phyloP scores from a whole-genome alignment of 805 yeast genomes.

The Sugiyamaella valdiviana region DNA sequence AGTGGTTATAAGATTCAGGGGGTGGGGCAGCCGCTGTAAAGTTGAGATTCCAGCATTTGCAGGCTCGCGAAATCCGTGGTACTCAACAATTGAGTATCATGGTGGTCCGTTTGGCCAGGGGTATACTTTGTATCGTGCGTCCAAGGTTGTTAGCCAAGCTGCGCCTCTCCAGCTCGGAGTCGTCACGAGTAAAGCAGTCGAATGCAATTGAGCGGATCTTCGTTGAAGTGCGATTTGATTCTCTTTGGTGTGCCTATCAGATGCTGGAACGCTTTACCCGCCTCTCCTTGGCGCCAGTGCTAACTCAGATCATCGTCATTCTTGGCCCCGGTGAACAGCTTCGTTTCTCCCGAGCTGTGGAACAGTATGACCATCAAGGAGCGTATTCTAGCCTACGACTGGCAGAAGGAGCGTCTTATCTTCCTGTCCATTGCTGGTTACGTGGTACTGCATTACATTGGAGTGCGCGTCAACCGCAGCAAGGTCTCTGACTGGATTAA shows the following conservation, averaged over 20 bases:
- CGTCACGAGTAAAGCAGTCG: too few relatives aligned
- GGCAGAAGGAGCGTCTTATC: slow-evolving; percentile 67
- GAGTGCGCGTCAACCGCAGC: slow-evolving; percentile 51
- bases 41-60: too few relatives aligned
- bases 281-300: not conserved
- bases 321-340: not conserved
- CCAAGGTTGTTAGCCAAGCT: too few relatives aligned
- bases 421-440: slow-evolving; percentile 46
- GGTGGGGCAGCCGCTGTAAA: not conserved
- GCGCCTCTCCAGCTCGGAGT: too few relatives aligned
- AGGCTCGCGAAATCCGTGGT: too few relatives aligned
- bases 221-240: too few relatives aligned
- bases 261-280: not conserved
- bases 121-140: too few relatives aligned
- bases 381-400: slow-evolving; percentile 58
- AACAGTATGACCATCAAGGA: slow-evolving; percentile 50
- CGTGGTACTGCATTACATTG: slow-evolving; percentile 48
- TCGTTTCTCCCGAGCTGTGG: slow-evolving; percentile 40
- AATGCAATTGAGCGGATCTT: too few relatives aligned
- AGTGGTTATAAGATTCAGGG: not conserved
- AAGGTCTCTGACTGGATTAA: slow-evolving; percentile 50
- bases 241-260: too few relatives aligned
- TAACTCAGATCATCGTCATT: not conserved
- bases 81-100: not conserved
- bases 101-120: too few relatives aligned